Evolutionary conservation across 2,329 filamentous ascomycete species (phyloP).

Genomic region (Colletotrichum sp.): DNA sequence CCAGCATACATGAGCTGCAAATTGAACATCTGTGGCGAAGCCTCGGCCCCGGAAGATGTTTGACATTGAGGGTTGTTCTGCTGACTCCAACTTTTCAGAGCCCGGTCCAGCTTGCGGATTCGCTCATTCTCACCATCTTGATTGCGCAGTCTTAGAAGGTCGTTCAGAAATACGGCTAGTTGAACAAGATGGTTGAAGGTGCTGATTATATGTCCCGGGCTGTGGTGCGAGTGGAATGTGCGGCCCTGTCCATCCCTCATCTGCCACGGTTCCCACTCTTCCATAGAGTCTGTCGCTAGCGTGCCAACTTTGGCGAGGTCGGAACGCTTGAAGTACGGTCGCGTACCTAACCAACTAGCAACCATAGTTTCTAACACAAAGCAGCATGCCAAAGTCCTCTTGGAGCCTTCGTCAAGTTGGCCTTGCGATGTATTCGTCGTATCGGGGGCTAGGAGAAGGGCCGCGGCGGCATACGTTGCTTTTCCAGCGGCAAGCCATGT

Average conservation of each 20-base stretch:
- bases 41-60: neutral
- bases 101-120: neutral
- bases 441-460: neutral
- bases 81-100: neutral
- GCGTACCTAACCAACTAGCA: neutral
- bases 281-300: neutral
- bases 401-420: neutral
- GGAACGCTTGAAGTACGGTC: neutral
- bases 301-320: neutral
- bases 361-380: slow-evolving; percentile 13
- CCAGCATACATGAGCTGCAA: neutral
- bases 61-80: neutral
- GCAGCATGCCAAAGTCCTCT: neutral
- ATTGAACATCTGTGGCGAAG: neutral
- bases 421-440: neutral
- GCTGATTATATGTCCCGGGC: neutral
- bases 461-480: neutral
- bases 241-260: neutral
- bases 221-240: neutral
- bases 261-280: slow-evolving; percentile 5
- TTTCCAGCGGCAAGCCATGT: slow-evolving; percentile 12
- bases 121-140: neutral
- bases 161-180: neutral
- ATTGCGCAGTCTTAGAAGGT: neutral
- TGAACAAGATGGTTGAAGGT: neutral